Conservation (phyloP, 306 rosid genomes). For the Vigna angularis region DNA sequence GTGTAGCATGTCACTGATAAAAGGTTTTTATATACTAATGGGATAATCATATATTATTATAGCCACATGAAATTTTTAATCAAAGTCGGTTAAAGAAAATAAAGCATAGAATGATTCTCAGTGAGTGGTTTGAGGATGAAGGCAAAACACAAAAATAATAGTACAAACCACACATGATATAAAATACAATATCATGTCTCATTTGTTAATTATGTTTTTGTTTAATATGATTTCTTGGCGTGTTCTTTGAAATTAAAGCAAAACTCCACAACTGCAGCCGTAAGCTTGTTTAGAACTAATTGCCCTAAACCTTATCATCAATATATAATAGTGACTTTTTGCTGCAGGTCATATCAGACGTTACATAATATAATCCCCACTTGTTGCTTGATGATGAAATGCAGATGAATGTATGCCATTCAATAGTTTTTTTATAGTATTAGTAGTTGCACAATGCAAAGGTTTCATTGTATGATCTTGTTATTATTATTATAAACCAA, state of each 20-base stretch:
- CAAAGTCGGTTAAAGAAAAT: conserved; percentile 8
- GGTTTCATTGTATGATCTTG: not conserved
- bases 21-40: conserved; percentile 45
- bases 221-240: conserved; percentile 35
- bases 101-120: not conserved
- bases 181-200: conserved; percentile 43
- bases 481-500: too few relatives aligned
- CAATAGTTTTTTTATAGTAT: conserved; percentile 15
- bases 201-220: not conserved
- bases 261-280: conserved; percentile 37
- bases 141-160: conserved; percentile 17
- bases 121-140: conserved; percentile 45
- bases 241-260: conserved; percentile 33
- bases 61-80: conserved; percentile 48
- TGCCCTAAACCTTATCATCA: conserved; percentile 50
- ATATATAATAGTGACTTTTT: not conserved
- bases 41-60: not conserved
- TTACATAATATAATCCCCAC: conserved; percentile 13
- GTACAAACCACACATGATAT: conserved; percentile 34
- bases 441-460: conserved; percentile 33
- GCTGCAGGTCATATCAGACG: conserved; percentile 8
- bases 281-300: conserved; percentile 37
- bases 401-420: conserved; percentile 28
- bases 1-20: not conserved
- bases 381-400: conserved; percentile 38